Percentiles rank a stretch among this genome's conserved stretches.
These are phyloP conservation scores for Paspalum vaginatum DNA, from an alignment of 176 grass and related monocot genomes.

Conservation along the genomic window DNA sequence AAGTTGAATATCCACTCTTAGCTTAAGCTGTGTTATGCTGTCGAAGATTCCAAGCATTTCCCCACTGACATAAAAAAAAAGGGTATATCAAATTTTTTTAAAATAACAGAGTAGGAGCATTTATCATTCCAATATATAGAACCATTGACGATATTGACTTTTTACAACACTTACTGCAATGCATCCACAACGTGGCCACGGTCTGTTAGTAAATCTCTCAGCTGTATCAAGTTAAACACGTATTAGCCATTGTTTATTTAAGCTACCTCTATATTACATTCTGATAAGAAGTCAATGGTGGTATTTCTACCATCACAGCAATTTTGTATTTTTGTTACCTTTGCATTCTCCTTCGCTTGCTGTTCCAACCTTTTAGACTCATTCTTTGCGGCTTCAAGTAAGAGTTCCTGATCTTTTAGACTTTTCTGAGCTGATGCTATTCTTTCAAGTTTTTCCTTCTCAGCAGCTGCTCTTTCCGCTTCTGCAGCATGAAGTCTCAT, in stretches of 20 bases:
- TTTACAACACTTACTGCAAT: slow-evolving; percentile 66
- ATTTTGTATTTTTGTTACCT: slow-evolving; percentile 48
- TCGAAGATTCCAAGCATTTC: slow-evolving; percentile 68
- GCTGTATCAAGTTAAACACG: slow-evolving; percentile 53
- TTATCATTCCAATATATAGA: slow-evolving; percentile 12
- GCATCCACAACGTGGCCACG: slow-evolving; percentile 61
- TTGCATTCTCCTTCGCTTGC: slow-evolving; percentile 61
- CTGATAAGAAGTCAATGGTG: not conserved
- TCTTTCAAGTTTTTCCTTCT: slow-evolving; percentile 58
- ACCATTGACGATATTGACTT: not conserved
- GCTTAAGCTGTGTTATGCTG: slow-evolving; percentile 46
- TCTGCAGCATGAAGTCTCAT: slow-evolving; percentile 47
- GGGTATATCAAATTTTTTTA: not conserved
- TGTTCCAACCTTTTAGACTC: slow-evolving; percentile 61
- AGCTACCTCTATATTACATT: not conserved
- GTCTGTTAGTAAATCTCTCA: slow-evolving; percentile 70
- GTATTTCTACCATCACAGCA: not conserved
- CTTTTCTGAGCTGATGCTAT: slow-evolving; percentile 46
- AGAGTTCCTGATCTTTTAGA: slow-evolving; percentile 57
- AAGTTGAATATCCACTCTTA: slow-evolving; percentile 42
- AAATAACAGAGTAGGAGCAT: not conserved
- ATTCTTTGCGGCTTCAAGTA: slow-evolving; percentile 52
- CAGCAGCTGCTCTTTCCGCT: slow-evolving; percentile 44
- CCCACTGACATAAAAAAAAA: slow-evolving; percentile 48
- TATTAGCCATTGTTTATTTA: slow-evolving; percentile 12